Evolutionary conservation across 2,329 filamentous ascomycete species (phyloP), one percentile per base, ranked within the genome.

Genomic region (Karstenula rhodostoma): DNA sequence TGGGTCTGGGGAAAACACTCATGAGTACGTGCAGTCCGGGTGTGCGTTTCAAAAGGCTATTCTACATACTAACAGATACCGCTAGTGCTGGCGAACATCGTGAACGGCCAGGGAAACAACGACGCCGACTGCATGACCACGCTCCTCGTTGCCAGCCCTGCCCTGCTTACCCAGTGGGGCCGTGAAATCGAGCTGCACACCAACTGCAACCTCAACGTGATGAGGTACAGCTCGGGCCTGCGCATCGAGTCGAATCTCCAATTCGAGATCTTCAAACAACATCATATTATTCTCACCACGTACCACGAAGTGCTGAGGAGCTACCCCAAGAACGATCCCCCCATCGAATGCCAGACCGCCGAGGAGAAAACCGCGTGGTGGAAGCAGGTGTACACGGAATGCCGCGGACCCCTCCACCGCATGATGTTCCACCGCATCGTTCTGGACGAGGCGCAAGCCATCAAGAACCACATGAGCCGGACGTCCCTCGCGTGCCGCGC

Each of bases 391-490:
- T 81, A 68, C 6, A 66, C 73, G 1, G 61, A 69, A 0, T 50
- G 77, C 0, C 68, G 79, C 3, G 80, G 77, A 0, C 44, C 68
- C 2, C 59, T 78, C 1, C 77, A 78, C 50, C 58, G 66, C 10
- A 72, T 75, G 50, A 40, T 58, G 57, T 55, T 55, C 77, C 80
- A 84, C 43, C 75, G 87, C 1, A 61, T 89, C 3, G 79, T 88
- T 1, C 73, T 88, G 0, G 86, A 89, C 48, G 86, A 89, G 65
- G 85, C 82, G 0, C 86, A 88, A 52, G 66, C 66, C 0, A 86
- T 89, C 61, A 87, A 87, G 61, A 87, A 86, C 32, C 73, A 80
- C 6, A 58, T 58, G 0, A 66, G 70, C 1, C 71, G 74, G 4
- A 84, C 80, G 0, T 81, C 79, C 0, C 69, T 82, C 37, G 82